phyloP scores from a whole-genome alignment of 306 rosid genomes.

The Parietaria judaica region DNA sequence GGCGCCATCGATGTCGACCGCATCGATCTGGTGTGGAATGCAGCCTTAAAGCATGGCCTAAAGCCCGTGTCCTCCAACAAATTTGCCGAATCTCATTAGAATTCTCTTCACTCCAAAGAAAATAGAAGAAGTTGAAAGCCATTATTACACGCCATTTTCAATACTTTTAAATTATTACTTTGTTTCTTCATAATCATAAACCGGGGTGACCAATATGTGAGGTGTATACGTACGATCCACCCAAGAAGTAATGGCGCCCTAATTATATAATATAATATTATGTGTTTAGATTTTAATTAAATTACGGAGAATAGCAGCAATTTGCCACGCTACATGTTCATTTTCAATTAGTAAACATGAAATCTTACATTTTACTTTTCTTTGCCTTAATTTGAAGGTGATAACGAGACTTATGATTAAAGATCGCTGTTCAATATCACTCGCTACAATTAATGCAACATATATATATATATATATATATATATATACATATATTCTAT shows the following conservation, averaged over 20 bases:
- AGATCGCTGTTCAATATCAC: no score
- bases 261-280: neutral
- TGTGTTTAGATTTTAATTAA: neutral
- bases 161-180: neutral
- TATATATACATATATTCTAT: no score
- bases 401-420: no score
- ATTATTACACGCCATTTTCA: no score
- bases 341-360: no score
- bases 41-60: slow-evolving; percentile 79
- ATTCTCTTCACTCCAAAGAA: no score
- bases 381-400: no score
- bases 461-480: no score
- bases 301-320: neutral
- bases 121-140: neutral
- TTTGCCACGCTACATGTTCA: no score
- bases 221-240: slow-evolving; percentile 2
- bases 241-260: neutral
- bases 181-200: neutral
- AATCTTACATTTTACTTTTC: no score
- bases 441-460: no score
- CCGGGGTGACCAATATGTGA: neutral
- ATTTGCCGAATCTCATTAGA: neutral
- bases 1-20: slow-evolving; percentile 81
- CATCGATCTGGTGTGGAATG: slow-evolving; percentile 88
- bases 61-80: slow-evolving; percentile 46